A percentile compares a stretch with the other conserved stretches of the same genome.
Conservation (phyloP, 768 basidiomycete species). For the Podaxis rugospora region DNA sequence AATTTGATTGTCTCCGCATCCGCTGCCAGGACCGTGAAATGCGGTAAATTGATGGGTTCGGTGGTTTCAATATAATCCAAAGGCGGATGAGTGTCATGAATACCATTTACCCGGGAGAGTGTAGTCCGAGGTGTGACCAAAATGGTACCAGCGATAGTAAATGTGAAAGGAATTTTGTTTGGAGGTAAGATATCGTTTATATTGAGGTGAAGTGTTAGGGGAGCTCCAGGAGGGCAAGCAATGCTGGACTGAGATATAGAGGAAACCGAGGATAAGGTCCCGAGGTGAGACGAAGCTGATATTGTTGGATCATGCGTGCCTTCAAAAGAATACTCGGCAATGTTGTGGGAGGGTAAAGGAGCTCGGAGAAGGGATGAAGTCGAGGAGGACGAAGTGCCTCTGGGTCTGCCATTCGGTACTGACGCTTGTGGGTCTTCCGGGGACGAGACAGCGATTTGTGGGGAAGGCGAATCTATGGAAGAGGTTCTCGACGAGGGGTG, state of each 20-base stretch:
- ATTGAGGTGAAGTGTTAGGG: conserved; percentile 73
- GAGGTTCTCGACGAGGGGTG: conserved; percentile 37
- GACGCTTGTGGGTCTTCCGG: conserved; percentile 15
- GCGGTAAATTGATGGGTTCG: conserved; percentile 58
- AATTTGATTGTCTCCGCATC: conserved; percentile 58
- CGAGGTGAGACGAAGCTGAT: conserved; percentile 28
- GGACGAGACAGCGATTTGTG: conserved; percentile 18
- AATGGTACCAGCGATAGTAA: conserved; percentile 62
- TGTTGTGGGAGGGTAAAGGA: conserved; percentile 59
- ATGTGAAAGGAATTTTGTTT: conserved; percentile 58
- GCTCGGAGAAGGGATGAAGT: conserved; percentile 69
- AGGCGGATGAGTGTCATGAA: conserved; percentile 13
- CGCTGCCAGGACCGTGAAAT: conserved; percentile 64
- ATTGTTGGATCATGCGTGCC: conserved; percentile 33
- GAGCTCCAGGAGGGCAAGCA: conserved; percentile 45
- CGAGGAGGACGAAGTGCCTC: conserved; percentile 40
- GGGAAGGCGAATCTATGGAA: conserved; percentile 41
- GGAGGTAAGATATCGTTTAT: conserved; percentile 74
- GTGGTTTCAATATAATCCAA: conserved; percentile 17
- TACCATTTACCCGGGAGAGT: conserved; percentile 22
- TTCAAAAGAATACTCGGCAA: conserved; percentile 78
- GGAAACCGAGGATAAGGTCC: conserved; percentile 42
- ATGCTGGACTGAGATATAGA: conserved; percentile 40
- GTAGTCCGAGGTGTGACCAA: conserved; percentile 47
- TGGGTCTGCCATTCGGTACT: conserved; percentile 20